Evolutionary conservation across 148 eudicot species (phyloP), one percentile per base, ranked within the genome.

Genomic region (Polygonum aviculare): DNA sequence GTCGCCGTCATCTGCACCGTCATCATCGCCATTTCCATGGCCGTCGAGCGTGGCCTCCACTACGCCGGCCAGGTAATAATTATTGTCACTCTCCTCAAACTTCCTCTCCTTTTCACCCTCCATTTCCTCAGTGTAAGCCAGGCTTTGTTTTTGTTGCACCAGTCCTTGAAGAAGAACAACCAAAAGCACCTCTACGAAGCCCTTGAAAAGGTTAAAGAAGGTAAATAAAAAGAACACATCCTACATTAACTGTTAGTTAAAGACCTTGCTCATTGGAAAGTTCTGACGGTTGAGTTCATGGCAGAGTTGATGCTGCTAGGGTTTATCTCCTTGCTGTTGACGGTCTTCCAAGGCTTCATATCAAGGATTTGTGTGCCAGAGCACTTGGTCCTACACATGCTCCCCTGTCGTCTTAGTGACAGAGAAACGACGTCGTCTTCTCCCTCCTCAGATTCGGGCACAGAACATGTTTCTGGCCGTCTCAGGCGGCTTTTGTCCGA

Each of bases 271-370:
- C 9, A 44, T 41, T 41, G 6, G 7, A 41, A 6, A 6, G 7
- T 44, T 49, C 38, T 75, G 69, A 54, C 7, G 18, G 67, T 19
- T 49, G 48, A 71, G 35, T 36, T 19, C 73, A 15, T 38, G 71
- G 79, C 91, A 94, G 98, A 94, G 83, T 84, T 92, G 98, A 94
- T 94, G 98, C 86, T 94, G 60, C 80, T 94, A 79, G 98, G 98
- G 77, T 94, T 94, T 79, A 90, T 94, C 75, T 94, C 98, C 35
- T 85, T 94, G 12, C 81, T 94, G 71, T 75, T 94, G 78, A 89
- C 98, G 19, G 98, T 94, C 70, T 85, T 88, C 26, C 97, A 94
- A 89, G 80, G 80, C 54, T 65, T 83, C 52, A 92, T 92, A 44
- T 79, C 85, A 36, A 87, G 85, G 77, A 81, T 94, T 10, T 94